A percentile compares a stretch with the other conserved stretches of the same genome.
phyloP scores from a whole-genome alignment of 2,329 filamentous ascomycete genomes.

The Paecilomyces sp. region DNA sequence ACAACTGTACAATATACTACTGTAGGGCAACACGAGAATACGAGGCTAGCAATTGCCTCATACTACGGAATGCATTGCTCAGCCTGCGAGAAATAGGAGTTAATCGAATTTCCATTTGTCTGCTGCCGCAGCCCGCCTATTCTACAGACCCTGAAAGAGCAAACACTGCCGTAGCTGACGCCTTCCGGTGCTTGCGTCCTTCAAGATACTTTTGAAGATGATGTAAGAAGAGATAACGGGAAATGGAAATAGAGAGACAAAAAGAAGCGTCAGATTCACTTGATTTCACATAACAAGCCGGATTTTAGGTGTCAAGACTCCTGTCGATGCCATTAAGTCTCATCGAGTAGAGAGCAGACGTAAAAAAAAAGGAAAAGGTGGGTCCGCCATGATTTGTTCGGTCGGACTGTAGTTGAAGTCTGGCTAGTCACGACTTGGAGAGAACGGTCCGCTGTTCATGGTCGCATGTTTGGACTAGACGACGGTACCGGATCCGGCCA shows the following conservation, averaged over 20 bases:
- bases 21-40: too few species aligned
- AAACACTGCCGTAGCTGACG: neutral
- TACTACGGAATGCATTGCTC: too few species aligned
- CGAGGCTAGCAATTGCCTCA: neutral
- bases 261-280: neutral
- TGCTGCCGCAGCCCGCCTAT: slow-evolving; percentile 1
- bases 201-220: neutral
- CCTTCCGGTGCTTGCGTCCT: neutral
- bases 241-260: neutral
- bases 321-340: neutral
- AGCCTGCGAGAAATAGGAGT: neutral
- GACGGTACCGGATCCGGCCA: neutral
- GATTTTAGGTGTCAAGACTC: neutral
- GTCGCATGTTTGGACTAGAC: neutral
- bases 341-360: neutral
- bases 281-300: neutral
- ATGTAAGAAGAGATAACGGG: neutral
- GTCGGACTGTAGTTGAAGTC: neutral
- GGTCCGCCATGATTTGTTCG: neutral
- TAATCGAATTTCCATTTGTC: neutral
- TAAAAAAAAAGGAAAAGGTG: neutral
- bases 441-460: neutral
- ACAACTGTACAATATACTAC: too few species aligned
- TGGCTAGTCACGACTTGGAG: neutral
- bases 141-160: neutral